A percentile compares a stretch with the other conserved stretches of the same genome.
Evolutionary conservation across 495 filamentous ascomycete species (phyloP).

Genomic region (Parathielavia hyrcaniae): DNA sequence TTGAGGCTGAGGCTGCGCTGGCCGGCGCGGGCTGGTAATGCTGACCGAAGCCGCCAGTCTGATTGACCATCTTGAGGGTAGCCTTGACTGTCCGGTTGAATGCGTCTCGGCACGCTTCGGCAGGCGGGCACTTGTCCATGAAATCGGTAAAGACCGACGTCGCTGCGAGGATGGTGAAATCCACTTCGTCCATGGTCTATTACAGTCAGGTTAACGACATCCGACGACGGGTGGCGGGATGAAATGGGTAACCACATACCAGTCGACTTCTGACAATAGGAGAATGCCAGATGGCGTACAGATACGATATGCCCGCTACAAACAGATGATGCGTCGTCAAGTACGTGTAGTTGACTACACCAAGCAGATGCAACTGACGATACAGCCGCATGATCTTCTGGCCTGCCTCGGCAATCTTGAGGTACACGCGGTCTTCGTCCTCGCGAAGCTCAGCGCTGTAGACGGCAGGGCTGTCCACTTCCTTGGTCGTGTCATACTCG

Average conservation of each 20-base stretch:
- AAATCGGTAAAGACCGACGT: constrained; percentile 52
- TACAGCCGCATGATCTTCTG: constrained; percentile 89
- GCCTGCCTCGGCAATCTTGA: constrained; percentile 90
- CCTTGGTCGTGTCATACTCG: constrained; percentile 63
- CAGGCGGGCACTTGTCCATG: constrained; percentile 40
- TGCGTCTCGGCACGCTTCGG: constrained; percentile 78
- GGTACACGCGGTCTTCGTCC: constrained; percentile 83
- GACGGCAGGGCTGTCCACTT: constrained; percentile 44
- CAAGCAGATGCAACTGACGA: constrained; percentile 77
- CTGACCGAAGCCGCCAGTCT: constrained; percentile 71
- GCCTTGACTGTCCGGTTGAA: constrained; percentile 95
- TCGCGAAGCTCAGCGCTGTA: constrained; percentile 56
- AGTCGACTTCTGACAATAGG: constrained; percentile 75
- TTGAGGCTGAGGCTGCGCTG: constrained; percentile 6
- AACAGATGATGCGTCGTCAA: constrained; percentile 96
- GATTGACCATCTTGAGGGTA: constrained; percentile 84
- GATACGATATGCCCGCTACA: constrained; percentile 94
- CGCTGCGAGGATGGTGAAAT: constrained; percentile 91
- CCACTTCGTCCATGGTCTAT: constrained; percentile 87
- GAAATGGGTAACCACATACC: constrained; percentile 45
- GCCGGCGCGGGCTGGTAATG: constrained; percentile 5
- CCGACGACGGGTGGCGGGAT: not conserved
- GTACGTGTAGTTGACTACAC: constrained; percentile 92
- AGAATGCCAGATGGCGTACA: constrained; percentile 97
- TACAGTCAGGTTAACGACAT: constrained; percentile 30